Conservation (phyloP, 176 grass and related monocot genomes). For the Microstegium vimineum region DNA sequence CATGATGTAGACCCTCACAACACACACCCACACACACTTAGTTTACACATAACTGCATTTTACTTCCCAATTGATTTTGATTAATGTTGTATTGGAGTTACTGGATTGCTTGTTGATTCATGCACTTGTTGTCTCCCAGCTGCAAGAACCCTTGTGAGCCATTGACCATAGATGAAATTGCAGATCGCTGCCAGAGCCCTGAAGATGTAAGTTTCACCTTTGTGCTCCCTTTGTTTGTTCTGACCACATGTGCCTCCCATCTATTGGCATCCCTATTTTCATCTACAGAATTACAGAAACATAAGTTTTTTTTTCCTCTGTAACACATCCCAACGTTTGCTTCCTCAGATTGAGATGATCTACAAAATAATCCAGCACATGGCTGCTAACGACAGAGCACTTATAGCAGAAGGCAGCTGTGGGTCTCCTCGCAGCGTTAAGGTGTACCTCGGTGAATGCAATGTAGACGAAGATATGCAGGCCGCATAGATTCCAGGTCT, state of each 20-base stretch:
- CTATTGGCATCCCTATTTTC: neutral
- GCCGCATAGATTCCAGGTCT: conserved; percentile 10
- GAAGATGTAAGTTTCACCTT: conserved; percentile 60
- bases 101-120: neutral
- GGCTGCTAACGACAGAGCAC: conserved; percentile 95
- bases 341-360: conserved; percentile 90
- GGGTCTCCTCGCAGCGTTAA: conserved; percentile 89
- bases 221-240: neutral
- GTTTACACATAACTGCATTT: neutral
- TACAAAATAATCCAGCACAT: conserved; percentile 98
- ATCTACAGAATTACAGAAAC: neutral
- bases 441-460: conserved; percentile 87
- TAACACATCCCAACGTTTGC: neutral
- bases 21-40: neutral
- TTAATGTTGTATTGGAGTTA: neutral
- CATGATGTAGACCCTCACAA: neutral
- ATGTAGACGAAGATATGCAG: conserved; percentile 59
- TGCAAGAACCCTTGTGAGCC: conserved; percentile 85
- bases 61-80: neutral
- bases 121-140: conserved; percentile 49
- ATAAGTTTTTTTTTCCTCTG: neutral
- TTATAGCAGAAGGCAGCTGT: conserved; percentile 92
- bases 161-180: conserved; percentile 81
- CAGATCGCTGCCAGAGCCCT: conserved; percentile 76
- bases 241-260: neutral